Conservation (phyloP, 768 basidiomycete species). For the Lyophyllum decastes region DNA sequence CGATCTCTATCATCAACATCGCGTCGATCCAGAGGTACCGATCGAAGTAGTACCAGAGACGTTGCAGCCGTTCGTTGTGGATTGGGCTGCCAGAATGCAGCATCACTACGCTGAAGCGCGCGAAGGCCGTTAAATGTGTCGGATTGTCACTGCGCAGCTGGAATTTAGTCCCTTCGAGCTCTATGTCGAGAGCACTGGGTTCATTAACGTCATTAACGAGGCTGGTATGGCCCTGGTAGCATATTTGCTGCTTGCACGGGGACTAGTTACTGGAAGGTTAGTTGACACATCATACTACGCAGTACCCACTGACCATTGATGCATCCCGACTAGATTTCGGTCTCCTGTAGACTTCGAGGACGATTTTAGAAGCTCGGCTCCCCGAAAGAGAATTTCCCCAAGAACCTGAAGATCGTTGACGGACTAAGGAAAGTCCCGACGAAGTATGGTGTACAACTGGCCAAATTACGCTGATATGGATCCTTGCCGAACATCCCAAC, state of each 20-base stretch:
- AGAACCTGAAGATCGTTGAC: slow-evolving; percentile 35
- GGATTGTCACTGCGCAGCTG: slow-evolving; percentile 37
- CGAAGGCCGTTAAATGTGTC: slow-evolving; percentile 45
- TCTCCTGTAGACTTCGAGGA: slow-evolving; percentile 41
- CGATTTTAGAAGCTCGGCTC: slow-evolving; percentile 42
- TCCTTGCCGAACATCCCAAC: slow-evolving; percentile 30
- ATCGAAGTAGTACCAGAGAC: slow-evolving; percentile 38
- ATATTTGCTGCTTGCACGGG: slow-evolving; percentile 50
- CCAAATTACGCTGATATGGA: slow-evolving; percentile 47
- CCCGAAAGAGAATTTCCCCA: slow-evolving; percentile 42
- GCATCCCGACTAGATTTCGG: slow-evolving; percentile 14
- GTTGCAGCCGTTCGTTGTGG: slow-evolving; percentile 22
- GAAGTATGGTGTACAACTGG: slow-evolving; percentile 37
- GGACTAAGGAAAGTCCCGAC: slow-evolving; percentile 31
- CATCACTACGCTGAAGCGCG: slow-evolving; percentile 42
- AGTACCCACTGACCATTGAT: too few relatives aligned
- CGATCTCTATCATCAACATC: slow-evolving; percentile 15
- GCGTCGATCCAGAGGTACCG: slow-evolving; percentile 40
- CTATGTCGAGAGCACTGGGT: slow-evolving; percentile 40
- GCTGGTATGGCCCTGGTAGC: slow-evolving; percentile 46
- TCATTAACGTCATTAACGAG: slow-evolving; percentile 42
- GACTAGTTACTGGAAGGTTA: slow-evolving; percentile 45
- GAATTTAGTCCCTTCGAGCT: slow-evolving; percentile 46
- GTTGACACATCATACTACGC: not conserved
- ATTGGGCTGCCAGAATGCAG: slow-evolving; percentile 20